A percentile compares a stretch with the other conserved stretches of the same genome.
phyloP scores from a whole-genome alignment of 2,329 filamentous ascomycete genomes.

The Phyllosticta paracitricarpa region DNA sequence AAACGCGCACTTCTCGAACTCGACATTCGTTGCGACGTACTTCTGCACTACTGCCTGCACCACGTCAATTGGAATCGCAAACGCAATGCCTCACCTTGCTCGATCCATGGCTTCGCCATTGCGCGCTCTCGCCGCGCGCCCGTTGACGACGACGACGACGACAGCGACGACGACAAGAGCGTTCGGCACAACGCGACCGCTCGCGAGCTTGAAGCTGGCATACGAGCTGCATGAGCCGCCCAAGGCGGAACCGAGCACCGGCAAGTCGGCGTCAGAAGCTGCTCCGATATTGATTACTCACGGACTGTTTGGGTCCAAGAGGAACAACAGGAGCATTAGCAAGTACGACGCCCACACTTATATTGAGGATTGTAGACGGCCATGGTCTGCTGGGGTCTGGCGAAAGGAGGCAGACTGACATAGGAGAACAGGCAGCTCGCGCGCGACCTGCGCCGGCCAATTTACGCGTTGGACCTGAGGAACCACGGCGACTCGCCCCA shows the following conservation, averaged over 20 bases:
- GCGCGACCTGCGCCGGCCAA: conserved; percentile 65
- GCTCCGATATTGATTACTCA: conserved; percentile 79
- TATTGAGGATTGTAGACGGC: too few relatives aligned
- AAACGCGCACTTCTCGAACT: too few relatives aligned
- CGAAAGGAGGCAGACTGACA: neutral
- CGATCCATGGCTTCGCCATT: neutral
- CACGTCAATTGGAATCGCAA: neutral
- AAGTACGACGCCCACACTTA: conserved; percentile 51
- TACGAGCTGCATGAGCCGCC: conserved; percentile 58
- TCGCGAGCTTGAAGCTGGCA: conserved; percentile 34
- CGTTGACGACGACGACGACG: neutral
- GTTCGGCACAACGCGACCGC: conserved; percentile 7
- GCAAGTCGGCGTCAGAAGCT: conserved; percentile 17
- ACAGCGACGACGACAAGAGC: neutral
- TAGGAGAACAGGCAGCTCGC: conserved; percentile 56
- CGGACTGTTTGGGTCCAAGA: conserved; percentile 88
- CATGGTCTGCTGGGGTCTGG: neutral
- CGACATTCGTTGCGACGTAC: too few relatives aligned
- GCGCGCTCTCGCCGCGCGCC: neutral
- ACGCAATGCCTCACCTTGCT: neutral
- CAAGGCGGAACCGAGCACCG: conserved; percentile 26
- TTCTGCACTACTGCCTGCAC: too few relatives aligned
- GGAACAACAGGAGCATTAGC: conserved; percentile 89
- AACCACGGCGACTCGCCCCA: conserved; percentile 93
- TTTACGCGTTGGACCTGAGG: conserved; percentile 80